Evolutionary conservation across 345 rosid species (phyloP).

Genomic region (Citrus australasica): DNA sequence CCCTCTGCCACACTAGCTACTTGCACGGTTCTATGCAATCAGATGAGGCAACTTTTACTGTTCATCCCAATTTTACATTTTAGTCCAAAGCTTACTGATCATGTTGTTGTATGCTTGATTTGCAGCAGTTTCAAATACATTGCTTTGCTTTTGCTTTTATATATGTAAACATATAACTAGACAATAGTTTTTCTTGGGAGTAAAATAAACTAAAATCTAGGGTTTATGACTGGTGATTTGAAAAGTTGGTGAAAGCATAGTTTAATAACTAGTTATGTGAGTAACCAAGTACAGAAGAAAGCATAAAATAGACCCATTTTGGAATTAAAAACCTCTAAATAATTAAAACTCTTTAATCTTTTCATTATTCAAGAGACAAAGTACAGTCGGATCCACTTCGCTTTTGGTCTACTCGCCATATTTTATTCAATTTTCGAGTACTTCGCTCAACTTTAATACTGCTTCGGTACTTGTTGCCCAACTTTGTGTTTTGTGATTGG

Average conservation of each 20-base stretch:
- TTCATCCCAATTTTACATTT: no score
- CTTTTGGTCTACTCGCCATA: background rate
- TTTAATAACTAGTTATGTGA: background rate
- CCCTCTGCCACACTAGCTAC: background rate
- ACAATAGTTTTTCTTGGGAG: background rate
- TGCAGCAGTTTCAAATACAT: background rate
- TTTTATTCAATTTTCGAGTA: background rate
- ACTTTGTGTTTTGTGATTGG: background rate
- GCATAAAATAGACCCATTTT: background rate
- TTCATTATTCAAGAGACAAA: background rate
- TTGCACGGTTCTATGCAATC: background rate
- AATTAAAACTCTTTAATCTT: background rate
- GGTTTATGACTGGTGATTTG: background rate
- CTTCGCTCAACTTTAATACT: background rate
- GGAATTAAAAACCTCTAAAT: background rate
- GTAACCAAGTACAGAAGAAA: slow-evolving; percentile 12
- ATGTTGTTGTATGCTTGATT: no score
- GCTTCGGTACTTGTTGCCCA: background rate
- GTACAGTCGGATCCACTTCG: background rate
- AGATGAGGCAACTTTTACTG: background rate
- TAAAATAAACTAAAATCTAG: background rate
- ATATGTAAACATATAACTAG: background rate
- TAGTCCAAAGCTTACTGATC: no score
- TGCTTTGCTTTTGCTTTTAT: background rate
- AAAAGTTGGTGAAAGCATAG: slow-evolving; percentile 13